Percentiles rank a stretch among this genome's conserved stretches.
Evolutionary conservation across 2,329 filamentous ascomycete genomes (phyloP).

Genomic region (Ceratocystis colombiana): DNA sequence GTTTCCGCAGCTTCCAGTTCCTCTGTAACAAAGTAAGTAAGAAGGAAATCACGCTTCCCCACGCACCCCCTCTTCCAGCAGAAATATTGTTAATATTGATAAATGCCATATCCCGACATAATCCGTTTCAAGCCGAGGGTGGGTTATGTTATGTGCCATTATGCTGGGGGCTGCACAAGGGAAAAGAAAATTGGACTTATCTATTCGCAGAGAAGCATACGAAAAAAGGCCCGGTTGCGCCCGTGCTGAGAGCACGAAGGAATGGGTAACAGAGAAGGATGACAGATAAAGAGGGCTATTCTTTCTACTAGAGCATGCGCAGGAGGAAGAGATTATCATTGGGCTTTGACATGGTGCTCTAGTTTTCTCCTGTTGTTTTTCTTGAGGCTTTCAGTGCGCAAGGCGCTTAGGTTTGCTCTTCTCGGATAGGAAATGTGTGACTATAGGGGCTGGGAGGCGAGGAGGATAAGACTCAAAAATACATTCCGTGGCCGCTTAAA

Average conservation of each 20-base stretch:
- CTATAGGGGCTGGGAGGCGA: not conserved
- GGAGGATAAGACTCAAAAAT: not conserved
- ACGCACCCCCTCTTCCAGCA: not conserved
- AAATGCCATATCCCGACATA: slow-evolving; percentile 9
- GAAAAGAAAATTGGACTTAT: not conserved
- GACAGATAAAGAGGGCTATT: slow-evolving; percentile 14
- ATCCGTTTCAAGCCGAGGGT: slow-evolving; percentile 9
- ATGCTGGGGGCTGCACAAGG: not conserved
- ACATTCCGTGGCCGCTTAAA: not conserved
- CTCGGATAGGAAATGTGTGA: not conserved
- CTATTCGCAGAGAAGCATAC: not conserved
- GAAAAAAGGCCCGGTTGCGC: slow-evolving; percentile 10
- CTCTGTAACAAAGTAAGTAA: not conserved
- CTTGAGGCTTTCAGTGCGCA: not conserved
- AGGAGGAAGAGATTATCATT: not conserved
- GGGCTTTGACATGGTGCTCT: not conserved
- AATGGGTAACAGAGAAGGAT: slow-evolving; percentile 7
- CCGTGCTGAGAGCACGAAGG: slow-evolving; percentile 3
- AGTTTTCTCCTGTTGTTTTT: not conserved
- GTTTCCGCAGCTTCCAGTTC: not conserved
- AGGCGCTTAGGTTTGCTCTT: slow-evolving; percentile 10
- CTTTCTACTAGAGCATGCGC: not conserved
- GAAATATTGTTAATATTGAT: not conserved
- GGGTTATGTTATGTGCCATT: not conserved
- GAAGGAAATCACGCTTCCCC: slow-evolving; percentile 3